Conservation (phyloP, 805 yeast genomes). For the Brettanomyces naardenensis region DNA sequence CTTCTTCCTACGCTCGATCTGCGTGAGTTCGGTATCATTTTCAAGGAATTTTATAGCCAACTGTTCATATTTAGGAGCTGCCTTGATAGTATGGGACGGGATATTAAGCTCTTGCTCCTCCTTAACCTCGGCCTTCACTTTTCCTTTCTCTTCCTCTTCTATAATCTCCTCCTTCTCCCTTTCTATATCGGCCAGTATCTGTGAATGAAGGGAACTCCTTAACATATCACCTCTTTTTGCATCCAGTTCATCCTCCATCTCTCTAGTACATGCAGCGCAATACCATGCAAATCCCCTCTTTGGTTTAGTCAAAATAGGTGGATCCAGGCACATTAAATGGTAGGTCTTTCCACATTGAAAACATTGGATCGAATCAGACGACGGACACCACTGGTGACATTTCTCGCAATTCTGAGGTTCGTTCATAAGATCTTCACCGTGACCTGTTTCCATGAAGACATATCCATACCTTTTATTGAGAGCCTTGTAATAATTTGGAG, state of each 20-base stretch:
- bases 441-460: slow-evolving; percentile 65
- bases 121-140: background rate
- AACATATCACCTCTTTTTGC: slow-evolving; percentile 29
- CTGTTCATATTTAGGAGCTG: slow-evolving; percentile 44
- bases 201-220: slow-evolving; percentile 21
- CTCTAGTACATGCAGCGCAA: slow-evolving; percentile 70
- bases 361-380: slow-evolving; percentile 68
- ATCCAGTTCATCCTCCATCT: slow-evolving; percentile 36
- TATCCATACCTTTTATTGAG: slow-evolving; percentile 61
- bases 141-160: background rate
- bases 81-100: background rate
- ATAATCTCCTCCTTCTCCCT: background rate
- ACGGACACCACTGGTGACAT: slow-evolving; percentile 81
- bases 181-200: slow-evolving; percentile 9
- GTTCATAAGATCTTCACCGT: slow-evolving; percentile 52
- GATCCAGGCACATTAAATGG: slow-evolving; percentile 81
- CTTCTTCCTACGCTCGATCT: slow-evolving; percentile 40
- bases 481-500: slow-evolving; percentile 53
- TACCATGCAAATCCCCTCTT: slow-evolving; percentile 87
- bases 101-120: background rate
- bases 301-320: slow-evolving; percentile 74
- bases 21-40: slow-evolving; percentile 33
- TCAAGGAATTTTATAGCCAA: slow-evolving; percentile 46
- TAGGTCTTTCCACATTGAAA: slow-evolving; percentile 64
- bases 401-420: slow-evolving; percentile 63